These are phyloP conservation scores for Paragyromitra xinjiangensis DNA, from an alignment of 495 filamentous ascomycete genomes.

Conservation along the genomic window DNA sequence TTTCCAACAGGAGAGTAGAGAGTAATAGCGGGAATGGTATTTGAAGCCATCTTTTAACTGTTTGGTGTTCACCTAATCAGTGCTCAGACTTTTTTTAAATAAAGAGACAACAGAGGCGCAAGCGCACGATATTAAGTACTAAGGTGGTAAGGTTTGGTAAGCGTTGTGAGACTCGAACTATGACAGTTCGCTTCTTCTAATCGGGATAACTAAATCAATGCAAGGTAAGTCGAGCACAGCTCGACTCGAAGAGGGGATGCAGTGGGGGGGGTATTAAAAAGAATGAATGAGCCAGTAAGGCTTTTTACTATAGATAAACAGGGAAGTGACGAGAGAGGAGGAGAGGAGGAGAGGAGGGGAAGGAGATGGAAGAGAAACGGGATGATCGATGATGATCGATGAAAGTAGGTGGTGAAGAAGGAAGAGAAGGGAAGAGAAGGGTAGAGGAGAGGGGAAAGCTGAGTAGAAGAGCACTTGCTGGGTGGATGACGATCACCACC, in stretches of 20 bases:
- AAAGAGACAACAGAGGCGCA: background rate
- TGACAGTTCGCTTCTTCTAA: slow-evolving; percentile 25
- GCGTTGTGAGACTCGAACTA: slow-evolving; percentile 18
- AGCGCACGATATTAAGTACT: slow-evolving; percentile 43
- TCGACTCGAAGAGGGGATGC: slow-evolving; percentile 24
- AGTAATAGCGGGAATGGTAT: slow-evolving; percentile 12
- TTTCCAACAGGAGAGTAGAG: slow-evolving; percentile 48
- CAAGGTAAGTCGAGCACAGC: slow-evolving; percentile 46
- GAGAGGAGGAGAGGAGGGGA: background rate
- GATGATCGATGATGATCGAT: slow-evolving; percentile 20
- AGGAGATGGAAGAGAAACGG: slow-evolving; percentile 13
- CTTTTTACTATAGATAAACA: slow-evolving; percentile 13
- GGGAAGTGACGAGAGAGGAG: slow-evolving; percentile 1
- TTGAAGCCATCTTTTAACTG: slow-evolving; percentile 32
- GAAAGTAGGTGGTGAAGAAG: slow-evolving; percentile 1
- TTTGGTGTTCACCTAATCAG: background rate
- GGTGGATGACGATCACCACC: slow-evolving; percentile 24
- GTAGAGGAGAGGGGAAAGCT: slow-evolving; percentile 23
- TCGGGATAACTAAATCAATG: slow-evolving; percentile 19
- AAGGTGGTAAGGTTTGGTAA: slow-evolving; percentile 18
- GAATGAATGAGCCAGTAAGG: slow-evolving; percentile 32
- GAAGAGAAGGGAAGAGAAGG: slow-evolving; percentile 12
- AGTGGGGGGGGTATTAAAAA: slow-evolving; percentile 40
- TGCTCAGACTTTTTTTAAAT: slow-evolving; percentile 9
- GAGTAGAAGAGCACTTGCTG: slow-evolving; percentile 41